phyloP scores from a whole-genome alignment of 2,329 filamentous ascomycete genomes.

The Tolypocladium amazonense region DNA sequence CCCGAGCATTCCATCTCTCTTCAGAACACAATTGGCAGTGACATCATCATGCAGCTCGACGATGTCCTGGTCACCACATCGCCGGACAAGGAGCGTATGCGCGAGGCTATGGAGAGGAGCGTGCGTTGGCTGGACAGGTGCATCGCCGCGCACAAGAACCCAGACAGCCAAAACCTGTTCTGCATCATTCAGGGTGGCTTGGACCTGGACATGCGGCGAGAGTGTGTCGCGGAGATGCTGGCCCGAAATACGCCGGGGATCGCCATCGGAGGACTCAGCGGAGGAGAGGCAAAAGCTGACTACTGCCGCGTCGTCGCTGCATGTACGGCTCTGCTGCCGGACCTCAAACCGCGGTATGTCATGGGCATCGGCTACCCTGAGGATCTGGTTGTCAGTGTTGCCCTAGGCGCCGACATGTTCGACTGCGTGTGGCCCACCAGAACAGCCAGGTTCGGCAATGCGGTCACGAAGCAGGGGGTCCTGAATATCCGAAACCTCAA shows the following conservation, averaged over 20 bases:
- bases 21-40: conserved; percentile 93
- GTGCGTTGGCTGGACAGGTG: conserved; percentile 95
- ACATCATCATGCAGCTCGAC: conserved; percentile 99
- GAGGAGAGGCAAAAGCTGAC: conserved; percentile 86
- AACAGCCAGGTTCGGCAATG: conserved; percentile 92
- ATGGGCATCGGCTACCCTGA: conserved; percentile 99
- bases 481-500: conserved; percentile 71
- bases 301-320: conserved; percentile 85
- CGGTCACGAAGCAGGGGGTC: conserved; percentile 71
- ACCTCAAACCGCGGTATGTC: conserved; percentile 92
- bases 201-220: conserved; percentile 71
- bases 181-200: conserved; percentile 97
- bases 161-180: conserved; percentile 81
- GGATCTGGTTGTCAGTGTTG: conserved; percentile 86
- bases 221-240: conserved; percentile 83
- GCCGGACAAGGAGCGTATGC: conserved; percentile 77
- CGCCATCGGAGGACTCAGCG: conserved; percentile 88
- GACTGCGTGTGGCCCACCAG: conserved; percentile 98
- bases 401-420: conserved; percentile 96
- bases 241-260: conserved; percentile 87
- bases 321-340: conserved; percentile 76
- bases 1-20: conserved; percentile 94
- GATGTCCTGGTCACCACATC: conserved; percentile 96
- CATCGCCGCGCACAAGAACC: conserved; percentile 78
- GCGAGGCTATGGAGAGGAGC: conserved; percentile 88